Conservation (phyloP, 257 asterid species). For the Solanum tarijense region DNA sequence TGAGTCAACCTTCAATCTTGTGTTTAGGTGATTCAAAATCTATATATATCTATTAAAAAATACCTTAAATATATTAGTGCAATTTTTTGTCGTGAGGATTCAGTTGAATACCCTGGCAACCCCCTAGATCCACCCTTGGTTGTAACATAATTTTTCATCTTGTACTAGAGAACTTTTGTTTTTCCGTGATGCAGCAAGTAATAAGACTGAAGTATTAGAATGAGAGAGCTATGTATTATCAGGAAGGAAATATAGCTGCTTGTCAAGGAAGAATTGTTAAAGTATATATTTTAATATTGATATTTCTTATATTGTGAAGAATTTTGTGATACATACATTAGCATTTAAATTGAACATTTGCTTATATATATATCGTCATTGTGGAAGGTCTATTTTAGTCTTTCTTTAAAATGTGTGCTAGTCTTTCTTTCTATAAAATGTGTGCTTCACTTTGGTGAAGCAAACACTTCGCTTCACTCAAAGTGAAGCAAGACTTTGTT, state of each 20-base stretch:
- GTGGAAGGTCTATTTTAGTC: neutral
- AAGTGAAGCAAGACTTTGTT: neutral
- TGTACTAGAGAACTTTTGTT: neutral
- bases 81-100: neutral
- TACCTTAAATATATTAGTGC: neutral
- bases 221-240: neutral
- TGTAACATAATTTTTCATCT: neutral
- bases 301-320: neutral
- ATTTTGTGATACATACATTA: neutral
- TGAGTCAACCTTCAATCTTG: neutral
- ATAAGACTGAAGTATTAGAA: neutral
- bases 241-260: neutral
- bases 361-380: neutral
- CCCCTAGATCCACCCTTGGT: neutral
- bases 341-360: neutral
- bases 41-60: no score
- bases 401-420: neutral
- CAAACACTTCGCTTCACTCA: neutral
- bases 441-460: neutral
- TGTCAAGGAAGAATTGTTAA: neutral
- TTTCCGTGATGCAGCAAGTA: neutral
- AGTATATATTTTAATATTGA: neutral
- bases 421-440: neutral
- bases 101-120: neutral
- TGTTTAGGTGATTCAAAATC: neutral